Evolutionary conservation across 306 rosid genomes (phyloP).

Genomic region (Herpetospermum pedunculosum): DNA sequence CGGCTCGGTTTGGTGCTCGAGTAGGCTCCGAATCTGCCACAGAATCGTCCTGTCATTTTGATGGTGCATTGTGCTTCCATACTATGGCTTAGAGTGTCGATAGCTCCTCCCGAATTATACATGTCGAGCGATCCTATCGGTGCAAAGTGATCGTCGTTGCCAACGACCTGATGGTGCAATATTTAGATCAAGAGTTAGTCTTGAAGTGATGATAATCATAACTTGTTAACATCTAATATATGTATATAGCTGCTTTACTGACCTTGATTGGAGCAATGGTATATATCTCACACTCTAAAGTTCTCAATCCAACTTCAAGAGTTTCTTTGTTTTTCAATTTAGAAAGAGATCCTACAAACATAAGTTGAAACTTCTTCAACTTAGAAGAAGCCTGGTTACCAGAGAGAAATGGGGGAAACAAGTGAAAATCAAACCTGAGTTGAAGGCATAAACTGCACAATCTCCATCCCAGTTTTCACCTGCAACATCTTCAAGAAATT

Average conservation of each 20-base stretch:
- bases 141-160: slow-evolving; percentile 26
- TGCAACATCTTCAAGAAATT: slow-evolving; percentile 49
- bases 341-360: slow-evolving; percentile 39
- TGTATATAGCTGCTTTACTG: background rate
- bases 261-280: slow-evolving; percentile 43
- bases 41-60: slow-evolving; percentile 33
- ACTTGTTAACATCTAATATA: background rate
- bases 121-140: slow-evolving; percentile 60
- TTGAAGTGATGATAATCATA: slow-evolving; percentile 14
- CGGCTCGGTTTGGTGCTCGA: slow-evolving; percentile 38
- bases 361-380: background rate
- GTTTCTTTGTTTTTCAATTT: slow-evolving; percentile 28
- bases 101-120: slow-evolving; percentile 82
- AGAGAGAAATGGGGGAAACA: background rate
- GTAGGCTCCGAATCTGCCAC: slow-evolving; percentile 56
- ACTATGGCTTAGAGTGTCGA: slow-evolving; percentile 30
- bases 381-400: background rate
- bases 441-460: slow-evolving; percentile 39
- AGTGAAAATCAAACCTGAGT: slow-evolving; percentile 32
- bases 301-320: slow-evolving; percentile 33
- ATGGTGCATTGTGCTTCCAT: slow-evolving; percentile 20
- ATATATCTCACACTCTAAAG: slow-evolving; percentile 50
- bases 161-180: slow-evolving; percentile 27
- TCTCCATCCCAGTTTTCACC: slow-evolving; percentile 62
- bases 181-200: background rate